Base-by-base conservation (phyloP, 139 green algal species). In the Volvox reticuliferus region DNA sequence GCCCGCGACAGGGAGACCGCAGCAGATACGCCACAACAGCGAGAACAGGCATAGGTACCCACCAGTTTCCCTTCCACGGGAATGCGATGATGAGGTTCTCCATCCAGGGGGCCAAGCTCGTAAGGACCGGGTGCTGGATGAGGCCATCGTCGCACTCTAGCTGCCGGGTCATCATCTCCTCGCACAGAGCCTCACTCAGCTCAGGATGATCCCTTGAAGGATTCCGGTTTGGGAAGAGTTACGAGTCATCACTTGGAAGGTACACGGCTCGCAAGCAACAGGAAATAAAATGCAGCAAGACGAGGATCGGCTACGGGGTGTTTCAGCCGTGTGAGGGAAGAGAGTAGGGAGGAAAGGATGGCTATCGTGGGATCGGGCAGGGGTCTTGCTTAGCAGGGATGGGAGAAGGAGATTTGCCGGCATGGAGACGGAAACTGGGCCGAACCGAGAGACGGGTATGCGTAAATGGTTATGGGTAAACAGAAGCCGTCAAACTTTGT, bases 91-190 rank as follows among this genome's bases (percentile, higher is more conserved):
- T 95, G 21, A 99, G 92, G 91, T 97, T 97, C 61, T 98, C 94
- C 91, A 99, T 96, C 98, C 98, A 99, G 26, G 98, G 97, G 30
- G 95, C 93, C 67, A 99, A 95, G 88, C 94, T 96, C 33, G 94
- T 93, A 76, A 99, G 94, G 78, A 97, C 94, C 18, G 94, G 94
- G 44, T 94, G 93, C 89, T 93, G 92, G 17, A 86, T 86, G 17
- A 91, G 13, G 0, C 32, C 33, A 79, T 96, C 92, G 26, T 83
- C 61, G 79, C 91, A 89, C 76, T 92, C 89, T 86, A 96, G 86
- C 79, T 95, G 92, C 12, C 94, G 90, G 12, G 93, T 94, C 93
- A 96, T 93, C 94, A 96, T 89, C 91, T 99, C 97, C 71, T 98
- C 94, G 67, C 95, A 97, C 89, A 99, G 90, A 18, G 92, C 73